These are phyloP conservation scores for Phenoliferia sp. DNA, from an alignment of 1,284 basidiomycete species.

Conservation along the genomic window DNA sequence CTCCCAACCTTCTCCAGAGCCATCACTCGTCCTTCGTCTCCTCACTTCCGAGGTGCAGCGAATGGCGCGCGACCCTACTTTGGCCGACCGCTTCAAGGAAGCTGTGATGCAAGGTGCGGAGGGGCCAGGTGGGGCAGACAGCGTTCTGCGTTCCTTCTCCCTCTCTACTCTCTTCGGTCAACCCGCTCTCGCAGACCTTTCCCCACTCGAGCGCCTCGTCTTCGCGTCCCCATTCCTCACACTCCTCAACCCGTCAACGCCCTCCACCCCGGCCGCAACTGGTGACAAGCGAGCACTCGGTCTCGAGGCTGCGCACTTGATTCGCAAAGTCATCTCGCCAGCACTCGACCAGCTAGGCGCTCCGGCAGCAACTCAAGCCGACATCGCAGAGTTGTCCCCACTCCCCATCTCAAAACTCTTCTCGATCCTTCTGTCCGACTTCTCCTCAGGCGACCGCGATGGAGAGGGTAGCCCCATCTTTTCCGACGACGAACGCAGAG, in stretches of 20 bases:
- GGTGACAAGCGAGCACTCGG: conserved; percentile 23
- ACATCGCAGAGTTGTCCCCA: conserved; percentile 69
- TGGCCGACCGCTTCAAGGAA: conserved; percentile 78
- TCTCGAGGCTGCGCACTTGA: conserved; percentile 24
- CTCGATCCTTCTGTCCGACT: conserved; percentile 66
- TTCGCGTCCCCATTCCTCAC: conserved; percentile 67
- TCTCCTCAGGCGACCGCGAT: conserved; percentile 31
- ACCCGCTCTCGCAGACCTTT: conserved; percentile 66
- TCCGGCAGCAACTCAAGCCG: conserved; percentile 53
- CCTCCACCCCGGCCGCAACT: conserved; percentile 5
- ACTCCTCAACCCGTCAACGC: conserved; percentile 43
- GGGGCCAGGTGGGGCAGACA: conserved; percentile 45
- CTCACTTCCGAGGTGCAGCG: conserved; percentile 81
- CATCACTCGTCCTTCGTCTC: conserved; percentile 68
- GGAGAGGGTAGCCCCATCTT: conserved; percentile 30
- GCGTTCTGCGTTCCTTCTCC: conserved; percentile 56
- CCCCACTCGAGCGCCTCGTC: conserved; percentile 71
- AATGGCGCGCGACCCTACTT: conserved; percentile 75
- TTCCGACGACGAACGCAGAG: conserved; percentile 34
- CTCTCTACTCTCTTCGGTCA: conserved; percentile 72
- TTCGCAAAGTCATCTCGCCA: conserved; percentile 14
- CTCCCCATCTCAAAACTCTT: conserved; percentile 70
- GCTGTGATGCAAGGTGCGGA: conserved; percentile 72
- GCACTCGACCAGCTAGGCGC: conserved; percentile 26
- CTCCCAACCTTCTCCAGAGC: conserved; percentile 36